Evolutionary conservation across 2,329 filamentous ascomycete species (phyloP).

Genomic region (Torrubiellomyces zombiae): DNA sequence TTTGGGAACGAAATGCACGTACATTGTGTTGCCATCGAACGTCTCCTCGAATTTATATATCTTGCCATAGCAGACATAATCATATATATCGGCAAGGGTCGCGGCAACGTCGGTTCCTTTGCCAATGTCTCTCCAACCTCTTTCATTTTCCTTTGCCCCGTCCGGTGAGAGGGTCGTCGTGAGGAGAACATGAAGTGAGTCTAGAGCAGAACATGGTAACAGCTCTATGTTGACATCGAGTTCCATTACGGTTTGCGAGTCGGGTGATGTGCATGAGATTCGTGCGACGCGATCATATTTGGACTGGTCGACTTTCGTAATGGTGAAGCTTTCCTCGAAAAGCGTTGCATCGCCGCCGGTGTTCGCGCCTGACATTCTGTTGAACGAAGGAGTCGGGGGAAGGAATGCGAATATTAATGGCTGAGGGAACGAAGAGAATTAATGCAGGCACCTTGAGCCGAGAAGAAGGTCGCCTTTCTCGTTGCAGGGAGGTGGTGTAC

Average conservation of each 20-base stretch:
- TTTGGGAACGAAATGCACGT: slow-evolving; percentile 3
- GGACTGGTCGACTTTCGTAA: slow-evolving; percentile 61
- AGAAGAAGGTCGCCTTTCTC: too few relatives aligned
- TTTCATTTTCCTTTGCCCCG: slow-evolving; percentile 59
- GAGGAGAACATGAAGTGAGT: slow-evolving; percentile 64
- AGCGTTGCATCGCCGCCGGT: slow-evolving; percentile 73
- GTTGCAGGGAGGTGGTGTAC: too few relatives aligned
- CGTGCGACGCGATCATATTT: slow-evolving; percentile 96
- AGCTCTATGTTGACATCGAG: slow-evolving; percentile 93
- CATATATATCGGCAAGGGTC: slow-evolving; percentile 61
- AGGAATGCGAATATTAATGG: not conserved
- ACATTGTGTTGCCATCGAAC: slow-evolving; percentile 71
- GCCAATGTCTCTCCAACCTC: slow-evolving; percentile 65
- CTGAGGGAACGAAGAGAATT: slow-evolving; percentile 1
- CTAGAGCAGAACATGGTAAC: slow-evolving; percentile 59
- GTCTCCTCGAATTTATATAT: slow-evolving; percentile 78
- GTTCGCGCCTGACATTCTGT: slow-evolving; percentile 15
- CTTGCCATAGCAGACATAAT: slow-evolving; percentile 80
- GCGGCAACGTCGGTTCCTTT: slow-evolving; percentile 35
- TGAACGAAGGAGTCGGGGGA: not conserved
- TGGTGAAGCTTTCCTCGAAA: slow-evolving; percentile 81
- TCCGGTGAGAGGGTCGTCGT: slow-evolving; percentile 78
- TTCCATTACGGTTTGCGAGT: slow-evolving; percentile 58
- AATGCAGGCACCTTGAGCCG: too few relatives aligned
- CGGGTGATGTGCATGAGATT: slow-evolving; percentile 58